Percentiles rank a stretch among this genome's conserved stretches.
These are phyloP conservation scores for Plasmodium coatneyi DNA, from an alignment of 169 alveolate species.

Conservation along the genomic window DNA sequence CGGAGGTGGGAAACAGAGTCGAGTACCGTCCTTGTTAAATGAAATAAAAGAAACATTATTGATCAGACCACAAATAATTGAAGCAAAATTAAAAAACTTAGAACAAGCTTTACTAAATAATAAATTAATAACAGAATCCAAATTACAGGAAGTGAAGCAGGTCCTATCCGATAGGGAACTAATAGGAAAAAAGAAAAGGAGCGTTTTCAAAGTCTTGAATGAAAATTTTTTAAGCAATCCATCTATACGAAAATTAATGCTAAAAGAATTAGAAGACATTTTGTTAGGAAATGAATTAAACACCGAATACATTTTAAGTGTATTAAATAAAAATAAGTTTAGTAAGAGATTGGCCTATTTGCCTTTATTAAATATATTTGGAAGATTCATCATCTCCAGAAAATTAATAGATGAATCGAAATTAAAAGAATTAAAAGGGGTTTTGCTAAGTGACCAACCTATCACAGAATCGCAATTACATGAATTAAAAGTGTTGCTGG, in stretches of 20 bases:
- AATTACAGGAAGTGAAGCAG: not conserved
- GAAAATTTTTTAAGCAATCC: conserved; percentile 3
- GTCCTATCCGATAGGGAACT: not conserved
- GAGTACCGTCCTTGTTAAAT: not conserved
- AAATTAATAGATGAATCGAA: conserved; percentile 5
- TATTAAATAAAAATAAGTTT: not conserved
- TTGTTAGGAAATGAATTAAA: conserved; percentile 7
- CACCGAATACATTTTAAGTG: not conserved
- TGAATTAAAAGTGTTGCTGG: not conserved
- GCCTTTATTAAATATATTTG: not conserved
- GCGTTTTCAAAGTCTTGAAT: not conserved
- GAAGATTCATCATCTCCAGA: not conserved
- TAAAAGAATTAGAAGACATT: conserved; percentile 4
- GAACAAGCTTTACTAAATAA: not conserved
- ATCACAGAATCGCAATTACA: not conserved
- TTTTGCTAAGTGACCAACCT: conserved; percentile 1
- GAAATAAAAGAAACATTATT: not conserved
- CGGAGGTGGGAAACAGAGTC: not conserved
- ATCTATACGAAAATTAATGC: not conserved
- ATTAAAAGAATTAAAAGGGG: not conserved
- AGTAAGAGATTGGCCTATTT: not conserved
- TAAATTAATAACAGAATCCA: conserved; percentile 1
- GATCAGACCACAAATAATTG: conserved; percentile 6
- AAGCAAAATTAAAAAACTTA: not conserved
- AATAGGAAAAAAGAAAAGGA: not conserved